Percentiles rank a stretch among this genome's conserved stretches.
Conservation (phyloP, 371 early-diverging fungal genomes). For the Choanephora cucurbitarum region DNA sequence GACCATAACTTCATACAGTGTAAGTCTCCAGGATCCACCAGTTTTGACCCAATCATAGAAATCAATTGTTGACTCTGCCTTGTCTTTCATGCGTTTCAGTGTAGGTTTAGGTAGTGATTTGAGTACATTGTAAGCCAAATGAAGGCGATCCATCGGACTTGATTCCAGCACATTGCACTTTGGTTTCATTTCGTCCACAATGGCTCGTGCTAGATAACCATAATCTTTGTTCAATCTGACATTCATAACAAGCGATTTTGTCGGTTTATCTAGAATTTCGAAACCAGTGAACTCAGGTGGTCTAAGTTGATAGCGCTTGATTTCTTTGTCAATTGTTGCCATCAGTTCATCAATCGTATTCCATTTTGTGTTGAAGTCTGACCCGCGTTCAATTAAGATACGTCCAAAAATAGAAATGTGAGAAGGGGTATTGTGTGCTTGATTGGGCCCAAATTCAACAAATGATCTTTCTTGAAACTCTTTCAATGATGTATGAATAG, state of each 20-base stretch:
- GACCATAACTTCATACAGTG: slow-evolving; percentile 36
- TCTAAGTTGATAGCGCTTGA: slow-evolving; percentile 9
- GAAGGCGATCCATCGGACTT: slow-evolving; percentile 27
- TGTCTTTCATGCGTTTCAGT: slow-evolving; percentile 25
- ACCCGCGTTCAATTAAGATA: slow-evolving; percentile 26
- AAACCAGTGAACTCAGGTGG: slow-evolving; percentile 31
- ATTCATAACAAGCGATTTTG: slow-evolving; percentile 27
- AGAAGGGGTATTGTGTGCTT: slow-evolving; percentile 31
- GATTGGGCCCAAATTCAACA: slow-evolving; percentile 33
- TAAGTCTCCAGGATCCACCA: slow-evolving; percentile 31
- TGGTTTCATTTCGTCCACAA: slow-evolving; percentile 16
- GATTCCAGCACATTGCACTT: slow-evolving; percentile 22
- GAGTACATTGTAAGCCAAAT: slow-evolving; percentile 34
- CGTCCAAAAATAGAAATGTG: slow-evolving; percentile 28
- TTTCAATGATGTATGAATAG: slow-evolving; percentile 27
- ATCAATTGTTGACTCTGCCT: slow-evolving; percentile 30
- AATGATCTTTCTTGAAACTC: slow-evolving; percentile 32
- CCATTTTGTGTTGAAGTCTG: slow-evolving; percentile 32
- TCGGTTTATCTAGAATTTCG: slow-evolving; percentile 29
- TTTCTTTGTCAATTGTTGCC: slow-evolving; percentile 17
- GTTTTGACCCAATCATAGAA: slow-evolving; percentile 33
- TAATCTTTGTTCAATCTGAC: slow-evolving; percentile 20
- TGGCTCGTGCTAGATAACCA: slow-evolving; percentile 14
- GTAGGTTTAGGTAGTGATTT: slow-evolving; percentile 22
- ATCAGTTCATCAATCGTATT: slow-evolving; percentile 24